Base-by-base conservation (phyloP, 257 asterid genomes). In the Solanum medicagineum region DNA sequence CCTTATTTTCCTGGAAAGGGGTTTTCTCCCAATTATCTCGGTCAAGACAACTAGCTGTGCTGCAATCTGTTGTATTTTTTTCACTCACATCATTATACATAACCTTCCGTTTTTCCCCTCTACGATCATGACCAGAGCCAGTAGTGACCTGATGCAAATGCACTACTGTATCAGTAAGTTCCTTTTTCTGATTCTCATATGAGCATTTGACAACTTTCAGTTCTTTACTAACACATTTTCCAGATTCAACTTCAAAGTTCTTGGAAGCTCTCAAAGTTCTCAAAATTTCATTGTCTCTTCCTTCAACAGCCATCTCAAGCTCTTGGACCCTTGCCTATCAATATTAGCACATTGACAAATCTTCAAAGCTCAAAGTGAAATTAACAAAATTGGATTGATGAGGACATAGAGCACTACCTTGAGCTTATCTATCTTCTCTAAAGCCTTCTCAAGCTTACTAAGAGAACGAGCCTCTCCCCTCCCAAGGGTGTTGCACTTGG, bases 391-490 rank as follows among this genome's bases (percentile, higher is more conserved):
- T 84, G 83, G 77, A 83, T 59, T 19, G 44, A 82, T 16, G 44
- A 85, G 24, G 55, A 53, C 53, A 54, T 83, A 70, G 65, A 80
- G 17, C 68, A 85, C 85, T 89, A 93, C 99, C 92, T 91, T 91
- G 83, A 95, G 91, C 86, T 89, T 97, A 83, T 87, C 89, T 80
- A 95, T 94, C 93, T 92, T 95, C 86, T 91, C 95, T 74, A 85
- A 86, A 49, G 98, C 98, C 87, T 93, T 95, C 88, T 94, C 94
- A 47, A 97, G 97, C 89, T 94, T 93, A 81, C 86, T 84, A 47
- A 87, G 90, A 84, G 91, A 87, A 59, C 94, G 93, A 47, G 99
- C 94, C 88, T 97, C 98, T 82, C 99, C 97, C 89, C 99, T 90
- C 88, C 99, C 98, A 88, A 95, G 92, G 66, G 84, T 66, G 87